Base-by-base conservation (phyloP, 495 filamentous ascomycete genomes). In the Penicillium silybi region DNA sequence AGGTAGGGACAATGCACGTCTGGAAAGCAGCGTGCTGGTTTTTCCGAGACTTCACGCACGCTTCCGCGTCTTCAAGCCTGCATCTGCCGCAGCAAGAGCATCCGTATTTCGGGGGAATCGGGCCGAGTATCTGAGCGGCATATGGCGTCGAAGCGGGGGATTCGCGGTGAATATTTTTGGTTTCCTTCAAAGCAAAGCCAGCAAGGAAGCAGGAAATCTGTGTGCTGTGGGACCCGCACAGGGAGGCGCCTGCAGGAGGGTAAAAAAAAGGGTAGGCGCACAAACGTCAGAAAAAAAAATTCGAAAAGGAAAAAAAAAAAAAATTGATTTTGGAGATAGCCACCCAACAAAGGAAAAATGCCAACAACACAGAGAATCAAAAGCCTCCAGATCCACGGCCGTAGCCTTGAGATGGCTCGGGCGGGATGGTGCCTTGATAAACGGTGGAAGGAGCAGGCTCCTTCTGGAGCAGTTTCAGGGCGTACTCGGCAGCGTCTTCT, bases 401-500 rank as follows among this genome's bases (percentile, higher is more conserved):
- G 52, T 53, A 60, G 16, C 53, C 53, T 22, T 38, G 18, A 5
- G 52, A 15, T 41, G 57, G 62, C 47, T 64, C 56, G 3, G 58
- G 44, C 20, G 42, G 66, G 23, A 71, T 38, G 38, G 66, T 66
- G 1, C 68, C 68, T 16, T 41, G 50, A 52, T 57, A 68, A 41
- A 61, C 46, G 39, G 66, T 66, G 16, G 56, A 54, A 32, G 61
- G 29, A 11, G 56, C 47, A 3, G 59, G 48, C 35, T 62, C 64
- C 22, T 62, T 52, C 41, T 63, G 70, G 23, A 77, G 47, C 15
- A 45, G 11, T 43, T 72, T 78, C 48, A 92, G 62, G 43, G 86
- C 85, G 52, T 86, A 74, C 69, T 90, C 90, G 59, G 91, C 90
- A 29, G 89, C 91, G 67, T 96, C 91, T 62, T 96, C 92, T 68